Percentiles rank a stretch among this genome's conserved stretches.
Conservation (phyloP, 1,284 basidiomycete species). For the Cutaneotrichosporon arboriforme region DNA sequence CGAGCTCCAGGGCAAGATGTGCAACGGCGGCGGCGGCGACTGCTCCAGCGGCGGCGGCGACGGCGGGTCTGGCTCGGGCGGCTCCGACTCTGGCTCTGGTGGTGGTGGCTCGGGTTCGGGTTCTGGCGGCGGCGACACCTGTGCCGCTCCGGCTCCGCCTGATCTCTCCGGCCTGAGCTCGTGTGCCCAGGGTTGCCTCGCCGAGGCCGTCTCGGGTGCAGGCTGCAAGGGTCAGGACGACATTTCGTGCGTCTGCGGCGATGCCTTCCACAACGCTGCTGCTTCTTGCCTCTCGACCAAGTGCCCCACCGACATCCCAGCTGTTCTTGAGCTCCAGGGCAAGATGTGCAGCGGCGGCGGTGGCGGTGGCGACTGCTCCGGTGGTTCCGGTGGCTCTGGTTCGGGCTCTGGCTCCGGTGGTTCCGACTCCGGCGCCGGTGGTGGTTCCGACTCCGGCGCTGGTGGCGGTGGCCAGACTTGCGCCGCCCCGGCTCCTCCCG, state of each 20-base stretch:
- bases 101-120: background rate
- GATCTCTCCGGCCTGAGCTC: background rate
- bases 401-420: background rate
- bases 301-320: background rate
- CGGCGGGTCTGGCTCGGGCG: background rate
- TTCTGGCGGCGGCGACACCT: no score
- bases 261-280: background rate
- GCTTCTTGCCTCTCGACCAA: background rate
- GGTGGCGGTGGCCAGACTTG: background rate
- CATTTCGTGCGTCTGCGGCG: constrained; percentile 3
- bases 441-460: background rate
- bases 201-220: background rate
- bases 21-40: background rate
- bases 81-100: background rate
- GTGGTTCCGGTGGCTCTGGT: background rate
- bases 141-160: no score
- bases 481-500: background rate
- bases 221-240: constrained; percentile 2
- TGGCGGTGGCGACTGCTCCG: background rate
- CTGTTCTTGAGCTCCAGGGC: background rate
- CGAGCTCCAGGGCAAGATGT: background rate
- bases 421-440: background rate
- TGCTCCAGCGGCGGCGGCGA: background rate
- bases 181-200: background rate
- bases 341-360: background rate